Evolutionary conservation across 2,329 filamentous ascomycete genomes (phyloP).

Genomic region (Hirsutella minnesotensis): DNA sequence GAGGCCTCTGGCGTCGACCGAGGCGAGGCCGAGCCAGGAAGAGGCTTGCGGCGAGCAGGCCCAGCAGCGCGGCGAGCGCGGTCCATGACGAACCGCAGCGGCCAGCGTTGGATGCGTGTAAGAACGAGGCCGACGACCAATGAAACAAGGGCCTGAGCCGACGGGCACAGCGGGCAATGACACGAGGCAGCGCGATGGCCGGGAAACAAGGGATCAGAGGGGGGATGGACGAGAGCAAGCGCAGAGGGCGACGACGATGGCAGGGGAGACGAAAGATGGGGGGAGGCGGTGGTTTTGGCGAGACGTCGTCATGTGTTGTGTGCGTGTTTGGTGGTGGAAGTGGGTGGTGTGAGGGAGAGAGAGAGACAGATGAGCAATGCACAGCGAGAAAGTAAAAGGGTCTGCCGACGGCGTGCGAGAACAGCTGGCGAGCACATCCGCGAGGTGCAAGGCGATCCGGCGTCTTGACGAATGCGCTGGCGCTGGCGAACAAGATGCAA

Average conservation of each 20-base stretch:
- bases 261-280: background rate
- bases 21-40: constrained; percentile 21
- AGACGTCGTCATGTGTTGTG: background rate
- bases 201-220: background rate
- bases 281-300: background rate
- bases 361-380: background rate
- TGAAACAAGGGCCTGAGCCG: background rate
- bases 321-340: background rate
- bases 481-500: constrained; percentile 2
- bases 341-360: background rate
- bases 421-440: too few species aligned
- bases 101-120: constrained; percentile 6
- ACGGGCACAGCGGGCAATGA: background rate
- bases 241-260: background rate
- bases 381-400: background rate
- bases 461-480: background rate
- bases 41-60: constrained; percentile 19
- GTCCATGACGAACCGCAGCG: constrained; percentile 16
- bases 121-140: background rate
- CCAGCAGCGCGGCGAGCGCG: constrained; percentile 22
- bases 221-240: background rate
- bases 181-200: background rate
- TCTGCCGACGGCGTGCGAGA: background rate
- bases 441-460: too few species aligned
- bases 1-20: constrained; percentile 19